Percentiles rank a stretch among this genome's conserved stretches.
phyloP scores from a whole-genome alignment of 139 green algal genomes.

The Zygnema circumcarinatum region DNA sequence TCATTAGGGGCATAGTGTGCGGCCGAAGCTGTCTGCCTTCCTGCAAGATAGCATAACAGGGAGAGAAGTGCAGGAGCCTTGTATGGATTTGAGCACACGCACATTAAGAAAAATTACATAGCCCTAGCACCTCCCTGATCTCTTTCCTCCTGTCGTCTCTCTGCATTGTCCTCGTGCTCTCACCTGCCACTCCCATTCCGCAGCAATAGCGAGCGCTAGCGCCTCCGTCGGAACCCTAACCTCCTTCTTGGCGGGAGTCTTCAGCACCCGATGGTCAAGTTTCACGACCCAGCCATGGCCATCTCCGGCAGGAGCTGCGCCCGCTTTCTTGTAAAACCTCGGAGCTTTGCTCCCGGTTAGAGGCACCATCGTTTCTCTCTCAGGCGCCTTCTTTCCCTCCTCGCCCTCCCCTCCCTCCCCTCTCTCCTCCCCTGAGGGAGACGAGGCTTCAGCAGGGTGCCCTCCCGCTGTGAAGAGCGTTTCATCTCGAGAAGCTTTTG shows the following conservation, averaged over 20 bases:
- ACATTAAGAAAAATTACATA: constrained; percentile 3
- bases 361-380: background rate
- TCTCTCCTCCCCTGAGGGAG: background rate
- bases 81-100: background rate
- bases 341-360: background rate
- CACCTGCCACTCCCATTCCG: constrained; percentile 92
- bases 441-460: too few species aligned
- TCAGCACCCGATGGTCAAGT: constrained; percentile 74
- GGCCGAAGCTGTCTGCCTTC: constrained; percentile 65
- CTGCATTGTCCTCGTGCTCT: background rate
- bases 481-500: too few species aligned
- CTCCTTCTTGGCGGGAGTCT: constrained; percentile 72
- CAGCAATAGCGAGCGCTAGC: constrained; percentile 84
- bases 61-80: background rate
- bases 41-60: constrained; percentile 17
- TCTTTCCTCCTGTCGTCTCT: background rate
- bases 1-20: constrained; percentile 95
- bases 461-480: too few species aligned
- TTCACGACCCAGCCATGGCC: constrained; percentile 31
- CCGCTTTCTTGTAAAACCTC: constrained; percentile 15
- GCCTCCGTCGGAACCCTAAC: constrained; percentile 74
- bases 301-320: background rate
- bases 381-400: background rate
- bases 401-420: background rate
- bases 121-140: background rate